These are phyloP conservation scores for Pseudodiploospora longispora DNA, from an alignment of 2,329 filamentous ascomycete genomes.

Conservation along the genomic window DNA sequence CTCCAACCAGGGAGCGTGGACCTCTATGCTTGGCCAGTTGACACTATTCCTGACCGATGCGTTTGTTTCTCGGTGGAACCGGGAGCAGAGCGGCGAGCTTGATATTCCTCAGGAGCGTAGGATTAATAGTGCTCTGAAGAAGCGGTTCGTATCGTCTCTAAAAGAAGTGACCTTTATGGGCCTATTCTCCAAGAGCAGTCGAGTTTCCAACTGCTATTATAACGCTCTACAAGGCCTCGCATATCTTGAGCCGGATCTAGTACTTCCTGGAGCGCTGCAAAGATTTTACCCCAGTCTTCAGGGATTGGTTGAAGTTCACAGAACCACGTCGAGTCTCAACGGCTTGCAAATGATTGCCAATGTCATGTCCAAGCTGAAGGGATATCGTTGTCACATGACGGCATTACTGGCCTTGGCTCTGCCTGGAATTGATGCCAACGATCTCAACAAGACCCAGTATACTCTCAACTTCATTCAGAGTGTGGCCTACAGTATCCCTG, in stretches of 20 bases:
- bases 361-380: slow-evolving; percentile 85
- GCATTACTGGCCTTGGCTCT: slow-evolving; percentile 85
- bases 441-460: slow-evolving; percentile 91
- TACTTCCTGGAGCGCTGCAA: slow-evolving; percentile 87
- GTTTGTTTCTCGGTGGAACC: slow-evolving; percentile 96
- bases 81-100: slow-evolving; percentile 87
- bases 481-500: slow-evolving; percentile 91
- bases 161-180: slow-evolving; percentile 97
- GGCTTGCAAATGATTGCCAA: slow-evolving; percentile 87
- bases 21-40: slow-evolving; percentile 78
- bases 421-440: slow-evolving; percentile 95
- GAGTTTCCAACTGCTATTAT: slow-evolving; percentile 85
- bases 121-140: slow-evolving; percentile 74
- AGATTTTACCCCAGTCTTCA: slow-evolving; percentile 96
- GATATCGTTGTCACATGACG: slow-evolving; percentile 94
- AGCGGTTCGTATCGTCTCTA: slow-evolving; percentile 79
- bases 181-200: slow-evolving; percentile 90
- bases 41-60: slow-evolving; percentile 91
- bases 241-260: slow-evolving; percentile 82
- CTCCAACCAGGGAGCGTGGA: slow-evolving; percentile 91
- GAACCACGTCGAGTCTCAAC: slow-evolving; percentile 87
- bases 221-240: slow-evolving; percentile 83
- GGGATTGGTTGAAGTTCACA: slow-evolving; percentile 91
- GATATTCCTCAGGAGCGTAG: slow-evolving; percentile 72
- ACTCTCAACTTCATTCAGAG: slow-evolving; percentile 92